Evolutionary conservation across 2,329 filamentous ascomycete species (phyloP), one percentile per base, ranked within the genome.

Genomic region (Zymoseptoria brevis): DNA sequence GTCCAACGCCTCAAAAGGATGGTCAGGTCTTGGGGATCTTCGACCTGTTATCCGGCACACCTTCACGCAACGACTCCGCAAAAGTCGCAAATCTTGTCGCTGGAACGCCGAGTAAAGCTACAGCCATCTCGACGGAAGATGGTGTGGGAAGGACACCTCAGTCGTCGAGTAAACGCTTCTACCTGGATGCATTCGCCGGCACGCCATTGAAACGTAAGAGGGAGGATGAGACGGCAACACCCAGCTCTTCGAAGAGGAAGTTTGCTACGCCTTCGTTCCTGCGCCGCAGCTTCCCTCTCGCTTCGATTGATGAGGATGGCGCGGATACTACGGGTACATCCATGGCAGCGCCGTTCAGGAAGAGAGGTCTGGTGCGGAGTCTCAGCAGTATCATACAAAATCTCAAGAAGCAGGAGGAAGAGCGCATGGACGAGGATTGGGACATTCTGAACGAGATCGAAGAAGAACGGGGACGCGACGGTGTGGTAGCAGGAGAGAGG

Each of bases 1-100:
- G 88, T 2, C 89, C 89, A 1, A 94, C 89, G 11, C 89, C 89
- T 2, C 89, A 93, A 68, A 84, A 85, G 62, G 87, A 93, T 71
- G 89, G 89, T 26, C 83, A 83, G 19, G 86, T 91, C 0, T 78
- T 94, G 2, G 88, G 89, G 4, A 75, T 94, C 19, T 94, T 94
- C 70, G 89, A 93, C 69, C 13, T 29, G 8, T 75, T 88, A 9
- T 75, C 90, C 7, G 62, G 53, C 16, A 68, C 64, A 9, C 67
- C 68, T 2, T 60, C 61, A 8, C 66, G 64, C 50, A 50, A 30
- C 3, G 58, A 57, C 9, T 54, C 50, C 41, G 69, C 68, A 22
- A 67, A 71, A 3, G 67, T 73, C 4, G 66, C 67, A 4, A 58
- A 67, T 4, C 74, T 76, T 48, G 60, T 73, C 30, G 63, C 72